Conservation (phyloP, 768 basidiomycete species). For the Pleurotus salmoneostramineus region DNA sequence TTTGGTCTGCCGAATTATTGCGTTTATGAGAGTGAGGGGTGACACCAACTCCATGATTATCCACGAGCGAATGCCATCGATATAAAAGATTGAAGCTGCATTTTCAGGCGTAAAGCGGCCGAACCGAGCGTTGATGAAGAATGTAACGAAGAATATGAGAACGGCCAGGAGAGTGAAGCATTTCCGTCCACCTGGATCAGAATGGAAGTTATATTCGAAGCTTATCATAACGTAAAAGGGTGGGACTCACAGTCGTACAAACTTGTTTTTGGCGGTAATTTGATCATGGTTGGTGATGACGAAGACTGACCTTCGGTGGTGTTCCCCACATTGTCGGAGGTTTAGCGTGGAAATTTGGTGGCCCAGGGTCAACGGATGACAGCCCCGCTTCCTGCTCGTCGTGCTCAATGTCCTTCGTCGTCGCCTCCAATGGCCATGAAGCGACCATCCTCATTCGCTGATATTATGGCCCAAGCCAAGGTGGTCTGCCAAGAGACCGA, state of each 20-base stretch:
- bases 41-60: constrained; percentile 74
- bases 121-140: constrained; percentile 73
- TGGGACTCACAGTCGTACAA: neutral
- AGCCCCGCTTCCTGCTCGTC: no score
- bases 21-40: constrained; percentile 48
- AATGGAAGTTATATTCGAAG: neutral
- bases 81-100: constrained; percentile 8
- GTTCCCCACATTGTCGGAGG: neutral
- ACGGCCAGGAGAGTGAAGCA: constrained; percentile 41
- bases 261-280: neutral
- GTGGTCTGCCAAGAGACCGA: constrained; percentile 5
- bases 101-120: constrained; percentile 63
- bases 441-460: constrained; percentile 1
- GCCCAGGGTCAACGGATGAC: no score
- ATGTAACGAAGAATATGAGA: constrained; percentile 28
- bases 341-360: neutral
- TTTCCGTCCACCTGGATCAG: constrained; percentile 22
- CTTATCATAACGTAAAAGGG: neutral
- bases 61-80: constrained; percentile 47
- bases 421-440: neutral
- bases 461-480: constrained; percentile 1
- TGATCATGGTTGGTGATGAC: neutral
- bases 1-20: constrained; percentile 46
- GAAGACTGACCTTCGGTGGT: no score
- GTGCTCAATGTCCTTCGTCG: neutral